Base-by-base conservation (phyloP, 176 grass and related monocot species). In the Chloris gayana region DNA sequence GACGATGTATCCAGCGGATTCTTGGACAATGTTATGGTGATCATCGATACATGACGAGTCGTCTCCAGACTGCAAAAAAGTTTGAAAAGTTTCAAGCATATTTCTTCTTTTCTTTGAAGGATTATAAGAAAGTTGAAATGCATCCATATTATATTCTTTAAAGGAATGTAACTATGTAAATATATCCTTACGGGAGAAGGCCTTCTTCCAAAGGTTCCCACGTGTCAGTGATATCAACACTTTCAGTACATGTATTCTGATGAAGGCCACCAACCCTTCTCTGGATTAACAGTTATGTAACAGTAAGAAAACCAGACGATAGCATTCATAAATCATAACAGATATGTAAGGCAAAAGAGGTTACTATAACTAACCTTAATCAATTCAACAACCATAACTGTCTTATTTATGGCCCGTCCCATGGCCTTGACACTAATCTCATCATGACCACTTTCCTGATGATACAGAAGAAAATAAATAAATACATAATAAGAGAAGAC, bases 171-270 rank as follows among this genome's bases (percentile, higher is more conserved):
- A 42, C 41, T 11, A 42, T 10, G 41, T 1, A 57, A 57, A 9
- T 9, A 77, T 9, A 63, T 86, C 34, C 93, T 83, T 87, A 97
- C 94, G 88, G 94, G 29, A 93, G 83, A 85, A 97, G 89, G 78
- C 94, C 94, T 91, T 97, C 94, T 84, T 94, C 94, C 77, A 93
- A 87, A 78, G 94, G 94, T 37, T 97, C 94, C 94, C 94, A 97
- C 35, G 89, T 93, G 75, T 97, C 91, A 2, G 91, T 97, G 70
- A 97, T 97, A 67, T 89, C 89, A 78, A 89, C 74, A 67, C 91
- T 94, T 87, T 91, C 94, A 58, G 81, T 93, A 37, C 25, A 77
- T 19, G 82, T 91, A 34, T 83, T 87, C 82, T 97, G 94, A 87
- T 97, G 91, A 44, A 97, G 91, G 63, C 87, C 91, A 56, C 25